Percentiles rank a stretch among this genome's conserved stretches.
Conservation (phyloP, 805 yeast species). For the Kodamaea jinghongensis region DNA sequence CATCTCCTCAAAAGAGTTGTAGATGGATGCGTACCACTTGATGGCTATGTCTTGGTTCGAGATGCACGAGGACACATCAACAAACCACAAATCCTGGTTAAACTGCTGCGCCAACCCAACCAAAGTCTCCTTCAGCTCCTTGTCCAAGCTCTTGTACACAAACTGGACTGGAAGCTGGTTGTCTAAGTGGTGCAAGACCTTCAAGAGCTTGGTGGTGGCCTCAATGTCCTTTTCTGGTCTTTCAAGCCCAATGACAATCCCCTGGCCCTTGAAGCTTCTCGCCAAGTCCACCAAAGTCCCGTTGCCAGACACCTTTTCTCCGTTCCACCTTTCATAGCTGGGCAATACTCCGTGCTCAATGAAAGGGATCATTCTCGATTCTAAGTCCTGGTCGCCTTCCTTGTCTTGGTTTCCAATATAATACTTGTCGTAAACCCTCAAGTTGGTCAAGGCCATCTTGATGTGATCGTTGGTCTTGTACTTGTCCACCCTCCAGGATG, state of each 20-base stretch:
- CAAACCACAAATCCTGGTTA: slow-evolving; percentile 3
- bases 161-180: slow-evolving; percentile 13
- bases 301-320: not conserved
- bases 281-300: slow-evolving; percentile 4
- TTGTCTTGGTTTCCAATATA: not conserved
- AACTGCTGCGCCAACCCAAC: not conserved
- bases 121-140: not conserved
- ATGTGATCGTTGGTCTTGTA: slow-evolving; percentile 6
- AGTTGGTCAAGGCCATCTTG: slow-evolving; percentile 8
- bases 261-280: slow-evolving; percentile 9
- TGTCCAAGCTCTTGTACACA: slow-evolving; percentile 7
- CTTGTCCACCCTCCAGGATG: slow-evolving; percentile 5
- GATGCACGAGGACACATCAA: slow-evolving; percentile 3
- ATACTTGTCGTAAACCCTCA: slow-evolving; percentile 6
- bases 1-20: slow-evolving; percentile 11
- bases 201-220: slow-evolving; percentile 4
- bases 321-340: not conserved
- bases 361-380: slow-evolving; percentile 1
- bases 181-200: slow-evolving; percentile 8
- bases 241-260: slow-evolving; percentile 11
- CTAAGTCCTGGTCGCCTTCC: not conserved
- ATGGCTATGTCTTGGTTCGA: not conserved
- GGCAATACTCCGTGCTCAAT: slow-evolving; percentile 4
- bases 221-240: not conserved
- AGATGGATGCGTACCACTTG: slow-evolving; percentile 10